Base-by-base conservation (phyloP, 1,284 basidiomycete species). In the Inonotus obliquus region DNA sequence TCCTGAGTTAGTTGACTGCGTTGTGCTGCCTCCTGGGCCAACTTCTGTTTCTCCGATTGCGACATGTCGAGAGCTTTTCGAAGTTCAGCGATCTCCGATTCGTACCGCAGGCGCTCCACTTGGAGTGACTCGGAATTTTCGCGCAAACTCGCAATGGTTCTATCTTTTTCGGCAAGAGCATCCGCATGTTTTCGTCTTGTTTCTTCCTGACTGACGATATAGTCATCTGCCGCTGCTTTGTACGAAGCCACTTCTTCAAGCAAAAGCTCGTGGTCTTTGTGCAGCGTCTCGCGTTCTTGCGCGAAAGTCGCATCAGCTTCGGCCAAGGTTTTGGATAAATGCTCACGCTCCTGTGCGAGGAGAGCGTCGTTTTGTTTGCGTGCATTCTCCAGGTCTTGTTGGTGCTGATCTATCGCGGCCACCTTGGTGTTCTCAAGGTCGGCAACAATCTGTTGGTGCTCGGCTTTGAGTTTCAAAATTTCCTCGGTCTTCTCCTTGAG, bases 11-110 rank as follows among this genome's bases (percentile, higher is more conserved):
- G 77, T 13, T 86, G 86, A 67, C 90, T 82, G 27, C 84, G 86
- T 66, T 89, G 86, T 3, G 87, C 89, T 23, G 84, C 84, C 67
- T 92, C 86, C 67, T 87, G 81, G 49, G 83, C 74, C n/a, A 89
- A 79, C 66, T 78, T 80, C 1, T 79, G 78, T 67, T 88, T 85
- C 68, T 88, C 83, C 13, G 70, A 73, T 27, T 77, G 81, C 49
- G 82, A 83, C 65, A 73, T 75, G 53, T 83, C 78, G 21, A 93
- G 77, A 68, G 89, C 85, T n/a, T 74, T 78, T 60, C 79, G 80
- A 57, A 90, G 77, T 65, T 75, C 75, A 19, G 77, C 79, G 45
- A 88, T 73, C 68, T 89, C 81, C 29, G 74, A 72, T 29, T 78
- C 76, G 52, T 90, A 76, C 38, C 76, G 73, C 58, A 82, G 80